Percentiles rank a stretch among this genome's conserved stretches.
phyloP scores from a whole-genome alignment of 106 monocot species.

The Dactylorhiza incarnata region DNA sequence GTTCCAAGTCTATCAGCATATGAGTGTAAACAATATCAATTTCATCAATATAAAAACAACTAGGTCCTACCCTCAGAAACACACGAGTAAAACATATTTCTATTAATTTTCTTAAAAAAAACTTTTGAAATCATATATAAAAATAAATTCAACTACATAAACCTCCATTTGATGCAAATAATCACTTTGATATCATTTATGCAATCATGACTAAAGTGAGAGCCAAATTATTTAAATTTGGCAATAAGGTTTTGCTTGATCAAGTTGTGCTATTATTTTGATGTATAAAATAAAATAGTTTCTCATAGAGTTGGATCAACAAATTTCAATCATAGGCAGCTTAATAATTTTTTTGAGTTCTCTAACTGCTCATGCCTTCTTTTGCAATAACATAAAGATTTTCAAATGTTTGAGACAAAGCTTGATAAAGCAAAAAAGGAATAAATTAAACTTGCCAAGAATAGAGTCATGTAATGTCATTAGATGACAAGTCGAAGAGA shows the following conservation, averaged over 20 bases:
- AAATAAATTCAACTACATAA: background rate
- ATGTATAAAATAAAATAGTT: background rate
- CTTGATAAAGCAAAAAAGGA: background rate
- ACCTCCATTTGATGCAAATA: background rate
- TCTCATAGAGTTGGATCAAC: background rate
- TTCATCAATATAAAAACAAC: background rate
- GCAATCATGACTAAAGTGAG: background rate
- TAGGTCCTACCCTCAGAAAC: background rate
- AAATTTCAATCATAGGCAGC: too few relatives aligned
- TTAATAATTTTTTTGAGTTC: too few relatives aligned
- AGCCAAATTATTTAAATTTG: background rate
- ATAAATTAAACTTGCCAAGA: conserved; percentile 85
- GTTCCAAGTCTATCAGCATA: background rate
- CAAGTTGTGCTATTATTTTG: background rate
- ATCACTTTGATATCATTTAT: background rate
- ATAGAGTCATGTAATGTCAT: conserved; percentile 82
- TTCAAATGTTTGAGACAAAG: too few relatives aligned
- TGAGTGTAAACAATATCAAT: conserved; percentile 1
- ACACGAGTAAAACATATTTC: background rate
- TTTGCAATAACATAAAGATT: too few relatives aligned
- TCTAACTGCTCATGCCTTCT: too few relatives aligned
- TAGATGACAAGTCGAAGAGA: too few relatives aligned
- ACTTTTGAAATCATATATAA: background rate
- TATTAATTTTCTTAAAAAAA: background rate
- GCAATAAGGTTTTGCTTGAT: background rate